Conservation (phyloP, 257 asterid species). For the Penstemon barbatus region DNA sequence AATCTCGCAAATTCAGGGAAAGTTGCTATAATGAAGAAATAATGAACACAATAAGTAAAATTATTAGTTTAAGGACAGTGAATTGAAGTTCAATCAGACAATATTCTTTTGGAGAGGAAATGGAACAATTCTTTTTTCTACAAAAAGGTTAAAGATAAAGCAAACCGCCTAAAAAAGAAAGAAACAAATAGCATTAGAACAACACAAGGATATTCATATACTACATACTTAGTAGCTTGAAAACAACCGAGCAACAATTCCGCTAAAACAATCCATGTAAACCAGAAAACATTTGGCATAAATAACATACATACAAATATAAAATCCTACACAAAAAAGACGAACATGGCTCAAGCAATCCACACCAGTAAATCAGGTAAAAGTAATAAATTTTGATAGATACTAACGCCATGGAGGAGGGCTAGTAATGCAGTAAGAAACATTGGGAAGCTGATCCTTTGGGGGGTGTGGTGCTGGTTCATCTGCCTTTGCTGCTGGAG, state of each 20-base stretch:
- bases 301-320: constrained; percentile 31
- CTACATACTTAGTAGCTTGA: too few relatives aligned
- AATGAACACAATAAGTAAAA: constrained; percentile 13
- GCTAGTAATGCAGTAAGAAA: constrained; percentile 93
- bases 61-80: constrained; percentile 17
- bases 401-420: constrained; percentile 99
- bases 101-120: not conserved
- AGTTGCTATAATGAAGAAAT: not conserved
- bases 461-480: constrained; percentile 94
- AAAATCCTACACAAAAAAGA: constrained; percentile 18
- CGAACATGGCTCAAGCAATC: not conserved
- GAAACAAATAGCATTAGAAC: not conserved
- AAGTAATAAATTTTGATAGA: constrained; percentile 11
- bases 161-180: constrained; percentile 20
- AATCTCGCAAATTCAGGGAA: not conserved
- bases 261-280: constrained; percentile 33
- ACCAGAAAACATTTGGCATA: constrained; percentile 20
- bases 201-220: constrained; percentile 23
- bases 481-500: constrained; percentile 55
- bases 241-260: constrained; percentile 32
- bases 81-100: constrained; percentile 21
- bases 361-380: not conserved
- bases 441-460: constrained; percentile 89
- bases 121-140: constrained; percentile 4
- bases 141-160: not conserved